Percentiles rank a stretch among this genome's conserved stretches.
These are phyloP conservation scores for Bauhinia variegata DNA, from an alignment of 306 rosid genomes.

Conservation along the genomic window DNA sequence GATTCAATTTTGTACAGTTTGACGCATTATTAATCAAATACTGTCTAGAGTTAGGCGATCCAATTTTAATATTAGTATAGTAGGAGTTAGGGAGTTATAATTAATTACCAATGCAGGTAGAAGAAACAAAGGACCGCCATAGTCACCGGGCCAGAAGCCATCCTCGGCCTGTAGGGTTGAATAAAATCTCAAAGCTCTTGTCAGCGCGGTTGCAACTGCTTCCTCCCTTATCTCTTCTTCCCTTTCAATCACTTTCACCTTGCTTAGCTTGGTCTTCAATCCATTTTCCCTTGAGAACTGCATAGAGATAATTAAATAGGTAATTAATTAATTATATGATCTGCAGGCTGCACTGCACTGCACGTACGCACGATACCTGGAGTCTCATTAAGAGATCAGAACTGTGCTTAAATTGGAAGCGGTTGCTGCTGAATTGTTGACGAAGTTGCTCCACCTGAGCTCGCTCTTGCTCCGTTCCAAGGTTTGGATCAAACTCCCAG, in stretches of 20 bases:
- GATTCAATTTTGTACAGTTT: too few relatives aligned
- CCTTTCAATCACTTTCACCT: slow-evolving; percentile 19
- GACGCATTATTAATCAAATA: too few relatives aligned
- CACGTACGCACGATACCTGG: slow-evolving; percentile 63
- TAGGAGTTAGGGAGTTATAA: neutral
- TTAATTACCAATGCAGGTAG: slow-evolving; percentile 63
- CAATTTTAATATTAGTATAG: too few relatives aligned
- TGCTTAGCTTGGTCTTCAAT: neutral
- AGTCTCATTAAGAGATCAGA: slow-evolving; percentile 74
- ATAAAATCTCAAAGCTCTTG: slow-evolving; percentile 52
- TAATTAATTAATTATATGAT: too few relatives aligned
- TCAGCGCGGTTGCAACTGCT: slow-evolving; percentile 42
- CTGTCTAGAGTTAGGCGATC: too few relatives aligned
- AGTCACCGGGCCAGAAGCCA: slow-evolving; percentile 87
- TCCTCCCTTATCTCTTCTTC: slow-evolving; percentile 41
- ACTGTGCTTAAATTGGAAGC: slow-evolving; percentile 60
- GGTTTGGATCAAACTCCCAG: slow-evolving; percentile 69
- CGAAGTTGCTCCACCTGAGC: slow-evolving; percentile 50
- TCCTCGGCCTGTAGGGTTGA: slow-evolving; percentile 58
- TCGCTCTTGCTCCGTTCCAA: slow-evolving; percentile 44
- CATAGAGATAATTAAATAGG: neutral
- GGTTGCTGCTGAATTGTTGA: slow-evolving; percentile 41
- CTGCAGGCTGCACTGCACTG: too few relatives aligned
- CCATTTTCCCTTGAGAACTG: slow-evolving; percentile 58
- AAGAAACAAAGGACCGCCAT: slow-evolving; percentile 80